These are phyloP conservation scores for Picea abies DNA, from an alignment of 83 land plant species.

Conservation along the genomic window DNA sequence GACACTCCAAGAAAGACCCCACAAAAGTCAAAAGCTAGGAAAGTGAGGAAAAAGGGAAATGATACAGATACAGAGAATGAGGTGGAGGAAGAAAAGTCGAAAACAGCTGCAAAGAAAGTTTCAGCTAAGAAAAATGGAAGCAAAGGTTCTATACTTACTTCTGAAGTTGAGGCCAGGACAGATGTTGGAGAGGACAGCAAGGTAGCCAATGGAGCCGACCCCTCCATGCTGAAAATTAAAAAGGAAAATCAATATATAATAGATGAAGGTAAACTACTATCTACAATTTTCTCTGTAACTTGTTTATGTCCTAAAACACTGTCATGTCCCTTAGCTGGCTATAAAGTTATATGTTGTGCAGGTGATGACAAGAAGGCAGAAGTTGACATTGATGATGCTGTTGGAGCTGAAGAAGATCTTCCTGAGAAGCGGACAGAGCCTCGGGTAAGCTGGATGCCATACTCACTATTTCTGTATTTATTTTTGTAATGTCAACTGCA, in stretches of 20 bases:
- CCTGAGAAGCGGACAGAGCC: constrained; percentile 11
- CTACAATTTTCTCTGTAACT: not conserved
- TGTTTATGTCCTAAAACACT: not conserved
- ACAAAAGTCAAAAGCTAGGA: constrained; percentile 8
- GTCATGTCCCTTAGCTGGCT: not conserved
- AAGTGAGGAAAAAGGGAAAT: constrained; percentile 5
- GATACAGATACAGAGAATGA: not conserved
- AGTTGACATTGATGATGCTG: constrained; percentile 9
- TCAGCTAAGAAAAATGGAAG: constrained; percentile 3
- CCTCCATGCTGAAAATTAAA: constrained; percentile 1
- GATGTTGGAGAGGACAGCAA: not conserved
- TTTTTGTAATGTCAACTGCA: not conserved
- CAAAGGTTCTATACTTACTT: not conserved
- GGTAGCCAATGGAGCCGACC: not conserved
- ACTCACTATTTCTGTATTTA: not conserved
- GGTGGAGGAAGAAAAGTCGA: not conserved
- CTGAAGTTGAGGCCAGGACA: not conserved
- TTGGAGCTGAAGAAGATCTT: not conserved
- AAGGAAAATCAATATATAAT: not conserved
- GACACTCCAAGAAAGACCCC: not conserved
- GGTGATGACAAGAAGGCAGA: constrained; percentile 1
- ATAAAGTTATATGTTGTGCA: not conserved
- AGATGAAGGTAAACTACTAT: not conserved
- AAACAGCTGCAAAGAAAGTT: not conserved
- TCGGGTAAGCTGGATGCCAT: not conserved